Base-by-base conservation (phyloP, 164 flowering plant species). In the Tetracentron sinense region DNA sequence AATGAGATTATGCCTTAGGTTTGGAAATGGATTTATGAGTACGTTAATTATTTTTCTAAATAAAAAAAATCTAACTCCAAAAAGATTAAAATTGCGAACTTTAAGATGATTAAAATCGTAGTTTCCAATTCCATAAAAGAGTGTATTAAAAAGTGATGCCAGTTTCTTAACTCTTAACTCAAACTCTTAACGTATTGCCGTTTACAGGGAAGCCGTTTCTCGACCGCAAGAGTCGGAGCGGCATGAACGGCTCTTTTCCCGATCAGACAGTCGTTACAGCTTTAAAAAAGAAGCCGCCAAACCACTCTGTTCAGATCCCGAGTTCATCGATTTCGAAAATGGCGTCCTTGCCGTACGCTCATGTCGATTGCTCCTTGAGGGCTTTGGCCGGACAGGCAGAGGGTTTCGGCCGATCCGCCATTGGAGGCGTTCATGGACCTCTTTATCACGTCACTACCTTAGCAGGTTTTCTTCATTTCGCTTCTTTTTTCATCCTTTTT, bases 401-500 rank as follows among this genome's bases (percentile, higher is more conserved):
- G 74, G 84, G 87, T 38, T 83, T 83, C 38, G 84, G 84, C 22
- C 78, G 83, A 3, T 74, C 62, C 35, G 74, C 87, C 71, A 72
- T 79, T 28, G 78, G 74, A 63, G 78, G 82, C 58, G 79, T 82
- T 0, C 72, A 74, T 22, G 78, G 72, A 51, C 74, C 85, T 48
- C 59, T 86, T 61, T 66, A 81, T 60, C 67, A 70, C 64, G 72
- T 80, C 64, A 77, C 81, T 35, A 68, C 78, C n/a, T 61, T 83
- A 14, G 68, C 80, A 42, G 83, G 71, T 85, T 64, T 62, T 70
- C 47, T 78, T 65, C 56, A 4, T 52, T 30, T 14, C 46, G 47
- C 22, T 50, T 54, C 19, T 14, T 16, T 22, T 48, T 2, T 19
- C 5, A 15, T 7, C n/a, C 17, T 62, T 31, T n/a, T 27, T 42